Evolutionary conservation across 345 rosid genomes (phyloP), one percentile per base, ranked within the genome.

Genomic region (Luvunga scandens): DNA sequence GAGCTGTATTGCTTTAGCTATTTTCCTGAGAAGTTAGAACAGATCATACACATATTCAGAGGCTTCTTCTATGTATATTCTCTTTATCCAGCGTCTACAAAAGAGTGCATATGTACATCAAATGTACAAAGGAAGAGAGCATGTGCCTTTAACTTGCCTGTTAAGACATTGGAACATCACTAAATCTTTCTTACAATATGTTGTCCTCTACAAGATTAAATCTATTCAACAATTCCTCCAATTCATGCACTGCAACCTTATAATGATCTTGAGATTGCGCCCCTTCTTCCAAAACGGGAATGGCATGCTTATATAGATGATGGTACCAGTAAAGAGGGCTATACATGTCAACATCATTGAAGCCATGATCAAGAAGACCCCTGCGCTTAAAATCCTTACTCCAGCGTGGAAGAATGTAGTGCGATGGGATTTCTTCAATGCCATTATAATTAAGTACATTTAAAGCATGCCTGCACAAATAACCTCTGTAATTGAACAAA

Each of bases 401-500:
- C 90, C 86, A 87, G 0, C 90, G 84, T 12, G 77, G 79, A 48
- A 84, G 73, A 73, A 89, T 85, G 75, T 89, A 86, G 30, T 82
- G 85, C 5, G 83, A 69, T 2, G 91, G 88, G 50, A 89, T 85
- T 63, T 87, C 90, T 81, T 89, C 86, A 21, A 88, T 71, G 34
- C 86, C 88, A 38, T 83, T 80, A 56, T 86, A 82, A 33, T 85
- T 84, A 28, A 89, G 92, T 69, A 89, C 92, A 78, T 83, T 87
- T 77, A 87, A 48, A 12, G 90, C 92, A 66, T 89, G 90, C 83
- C 90, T 81, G 81, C 92, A 89, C 45, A 89, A 64, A 66, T 86
- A 87, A 34, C 90, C 90, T 81, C 83, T 84, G 82, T 85, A 87
- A 75, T 86, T 85, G 80, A 89, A 86, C 85, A 89, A 78, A 74